Conservation (phyloP, 176 grass and related monocot species). For the Eragrostis curvula region DNA sequence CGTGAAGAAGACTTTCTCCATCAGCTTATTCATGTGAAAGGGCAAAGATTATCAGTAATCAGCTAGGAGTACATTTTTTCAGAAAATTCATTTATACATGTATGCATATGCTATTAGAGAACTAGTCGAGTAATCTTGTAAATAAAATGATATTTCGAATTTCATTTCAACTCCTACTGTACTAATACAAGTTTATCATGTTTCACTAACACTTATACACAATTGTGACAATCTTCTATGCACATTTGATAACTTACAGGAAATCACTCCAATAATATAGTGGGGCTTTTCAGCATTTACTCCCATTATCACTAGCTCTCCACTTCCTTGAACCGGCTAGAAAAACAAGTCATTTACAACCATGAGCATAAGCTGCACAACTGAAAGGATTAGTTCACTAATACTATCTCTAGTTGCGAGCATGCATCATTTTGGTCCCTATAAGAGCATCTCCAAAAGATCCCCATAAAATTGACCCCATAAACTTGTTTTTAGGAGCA, state of each 20-base stretch:
- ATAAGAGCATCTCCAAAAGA: too few species aligned
- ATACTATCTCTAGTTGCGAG: background rate
- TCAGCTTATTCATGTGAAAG: slow-evolving; percentile 34
- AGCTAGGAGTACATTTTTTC: too few species aligned
- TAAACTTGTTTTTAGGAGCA: too few species aligned
- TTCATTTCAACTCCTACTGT: too few species aligned
- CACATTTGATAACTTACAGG: slow-evolving; percentile 38
- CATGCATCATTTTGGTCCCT: background rate
- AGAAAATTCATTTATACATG: too few species aligned
- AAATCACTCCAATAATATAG: slow-evolving; percentile 47
- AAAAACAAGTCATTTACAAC: background rate
- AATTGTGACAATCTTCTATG: too few species aligned
- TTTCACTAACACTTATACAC: too few species aligned
- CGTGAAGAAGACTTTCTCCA: slow-evolving; percentile 49
- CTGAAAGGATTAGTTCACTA: slow-evolving; percentile 6
- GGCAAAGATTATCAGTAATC: background rate
- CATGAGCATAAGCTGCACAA: background rate
- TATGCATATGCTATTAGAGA: too few species aligned
- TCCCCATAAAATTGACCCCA: too few species aligned
- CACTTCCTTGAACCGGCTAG: slow-evolving; percentile 39
- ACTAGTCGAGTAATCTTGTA: too few species aligned
- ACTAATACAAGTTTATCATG: too few species aligned
- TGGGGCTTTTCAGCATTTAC: slow-evolving; percentile 37
- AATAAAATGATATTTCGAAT: too few species aligned
- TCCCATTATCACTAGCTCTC: slow-evolving; percentile 48